These are phyloP conservation scores for Yarrowia sp. DNA, from an alignment of 805 yeast species.

Conservation along the genomic window DNA sequence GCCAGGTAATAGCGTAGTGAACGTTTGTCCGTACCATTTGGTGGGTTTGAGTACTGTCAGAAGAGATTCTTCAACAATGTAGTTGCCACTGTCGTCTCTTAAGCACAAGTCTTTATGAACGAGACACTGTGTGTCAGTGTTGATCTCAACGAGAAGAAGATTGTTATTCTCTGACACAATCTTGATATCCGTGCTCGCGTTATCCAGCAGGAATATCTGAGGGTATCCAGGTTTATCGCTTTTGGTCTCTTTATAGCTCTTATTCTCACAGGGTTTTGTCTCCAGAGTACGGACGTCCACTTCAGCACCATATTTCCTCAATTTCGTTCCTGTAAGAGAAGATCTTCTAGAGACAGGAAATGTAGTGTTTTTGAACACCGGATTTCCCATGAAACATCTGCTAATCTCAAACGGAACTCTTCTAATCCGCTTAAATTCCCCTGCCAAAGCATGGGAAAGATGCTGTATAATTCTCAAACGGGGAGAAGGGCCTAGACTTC, in stretches of 20 bases:
- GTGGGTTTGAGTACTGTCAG: neutral
- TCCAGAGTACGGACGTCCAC: too few relatives aligned
- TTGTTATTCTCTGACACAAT: neutral
- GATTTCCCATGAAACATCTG: too few relatives aligned
- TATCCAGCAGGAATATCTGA: neutral
- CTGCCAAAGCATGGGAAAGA: neutral
- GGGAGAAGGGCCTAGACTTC: neutral
- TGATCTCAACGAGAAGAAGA: neutral
- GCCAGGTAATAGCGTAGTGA: neutral
- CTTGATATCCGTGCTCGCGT: neutral
- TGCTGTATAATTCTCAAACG: neutral
- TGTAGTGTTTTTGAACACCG: too few relatives aligned
- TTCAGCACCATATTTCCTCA: too few relatives aligned
- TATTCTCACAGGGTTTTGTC: neutral
- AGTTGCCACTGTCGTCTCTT: neutral
- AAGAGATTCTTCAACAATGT: neutral
- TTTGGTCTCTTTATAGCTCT: too few relatives aligned
- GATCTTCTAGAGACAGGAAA: too few relatives aligned
- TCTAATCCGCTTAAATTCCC: too few relatives aligned
- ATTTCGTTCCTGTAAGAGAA: too few relatives aligned
- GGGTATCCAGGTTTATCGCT: neutral
- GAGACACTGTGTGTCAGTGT: neutral
- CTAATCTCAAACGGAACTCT: too few relatives aligned
- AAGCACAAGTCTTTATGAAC: neutral
- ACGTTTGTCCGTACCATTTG: neutral